Evolutionary conservation across 2,329 filamentous ascomycete species (phyloP).

Genomic region (Phaeosphaeriaceae sp.): DNA sequence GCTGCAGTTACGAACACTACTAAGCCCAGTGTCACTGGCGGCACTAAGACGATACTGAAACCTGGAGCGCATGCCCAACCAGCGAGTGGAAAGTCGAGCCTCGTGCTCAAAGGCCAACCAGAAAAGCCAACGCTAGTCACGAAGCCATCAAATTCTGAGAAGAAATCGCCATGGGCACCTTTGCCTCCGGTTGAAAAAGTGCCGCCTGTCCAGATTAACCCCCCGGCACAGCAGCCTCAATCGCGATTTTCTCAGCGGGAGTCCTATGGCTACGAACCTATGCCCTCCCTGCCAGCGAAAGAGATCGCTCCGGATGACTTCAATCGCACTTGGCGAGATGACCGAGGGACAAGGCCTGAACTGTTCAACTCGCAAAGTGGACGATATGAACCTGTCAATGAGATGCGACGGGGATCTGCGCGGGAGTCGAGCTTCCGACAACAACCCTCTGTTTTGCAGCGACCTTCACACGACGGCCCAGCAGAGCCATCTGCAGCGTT

Average conservation of each 20-base stretch:
- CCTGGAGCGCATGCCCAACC: conserved; percentile 50
- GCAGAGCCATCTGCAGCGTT: conserved; percentile 87
- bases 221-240: conserved; percentile 50
- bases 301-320: conserved; percentile 96
- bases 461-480: conserved; percentile 69
- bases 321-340: conserved; percentile 82
- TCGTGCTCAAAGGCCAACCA: conserved; percentile 70
- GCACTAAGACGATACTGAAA: conserved; percentile 58
- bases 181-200: conserved; percentile 85
- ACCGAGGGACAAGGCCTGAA: conserved; percentile 70
- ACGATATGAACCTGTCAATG: conserved; percentile 85
- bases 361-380: conserved; percentile 96
- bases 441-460: conserved; percentile 80
- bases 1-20: conserved; percentile 37
- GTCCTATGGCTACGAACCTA: conserved; percentile 61
- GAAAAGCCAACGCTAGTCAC: conserved; percentile 77
- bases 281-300: conserved; percentile 65
- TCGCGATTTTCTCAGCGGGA: conserved; percentile 64
- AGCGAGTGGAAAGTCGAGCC: conserved; percentile 54
- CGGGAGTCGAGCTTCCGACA: conserved; percentile 75
- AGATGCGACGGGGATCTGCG: conserved; percentile 71
- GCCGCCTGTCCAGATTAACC: conserved; percentile 71
- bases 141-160: conserved; percentile 73
- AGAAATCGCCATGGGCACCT: conserved; percentile 90
- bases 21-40: conserved; percentile 44